phyloP scores from a whole-genome alignment of 2,329 filamentous ascomycete species.

The Daldinia eschscholtzii region DNA sequence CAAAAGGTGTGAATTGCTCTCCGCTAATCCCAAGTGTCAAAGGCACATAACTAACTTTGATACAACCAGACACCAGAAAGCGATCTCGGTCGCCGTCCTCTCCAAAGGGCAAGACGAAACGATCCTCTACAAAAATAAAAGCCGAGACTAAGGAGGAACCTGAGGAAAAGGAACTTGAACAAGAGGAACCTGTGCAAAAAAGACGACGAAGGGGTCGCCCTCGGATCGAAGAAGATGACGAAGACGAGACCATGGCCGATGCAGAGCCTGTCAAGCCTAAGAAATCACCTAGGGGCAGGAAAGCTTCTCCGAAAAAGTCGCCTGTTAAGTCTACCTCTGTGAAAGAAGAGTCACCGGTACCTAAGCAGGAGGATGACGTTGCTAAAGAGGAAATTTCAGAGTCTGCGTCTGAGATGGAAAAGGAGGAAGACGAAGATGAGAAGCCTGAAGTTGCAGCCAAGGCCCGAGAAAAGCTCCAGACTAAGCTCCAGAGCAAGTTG shows the following conservation, averaged over 20 bases:
- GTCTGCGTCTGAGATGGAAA: constrained; percentile 64
- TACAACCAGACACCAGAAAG: constrained; percentile 60
- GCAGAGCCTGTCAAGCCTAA: constrained; percentile 48
- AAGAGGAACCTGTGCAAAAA: constrained; percentile 73
- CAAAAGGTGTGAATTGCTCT: constrained; percentile 53
- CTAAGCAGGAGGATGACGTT: constrained; percentile 53
- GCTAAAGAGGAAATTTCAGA: constrained; percentile 58
- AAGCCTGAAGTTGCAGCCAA: constrained; percentile 80
- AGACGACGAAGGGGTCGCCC: constrained; percentile 62
- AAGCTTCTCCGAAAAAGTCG: constrained; percentile 51
- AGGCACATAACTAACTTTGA: constrained; percentile 22
- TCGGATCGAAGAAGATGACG: constrained; percentile 65
- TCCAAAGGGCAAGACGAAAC: constrained; percentile 48
- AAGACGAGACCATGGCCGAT: constrained; percentile 57
- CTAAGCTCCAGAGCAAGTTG: constrained; percentile 73
- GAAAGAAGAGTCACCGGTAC: constrained; percentile 42
- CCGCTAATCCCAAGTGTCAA: background rate
- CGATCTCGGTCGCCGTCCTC: constrained; percentile 54
- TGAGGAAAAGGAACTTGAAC: constrained; percentile 56
- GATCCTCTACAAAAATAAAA: constrained; percentile 41
- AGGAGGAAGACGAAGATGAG: constrained; percentile 67
- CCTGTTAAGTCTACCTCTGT: constrained; percentile 39
- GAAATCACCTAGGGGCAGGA: constrained; percentile 50
- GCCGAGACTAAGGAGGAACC: constrained; percentile 50
- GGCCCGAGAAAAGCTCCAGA: constrained; percentile 83